Base-by-base conservation (phyloP, 495 filamentous ascomycete genomes). In the Barbatosphaeria neglecta region DNA sequence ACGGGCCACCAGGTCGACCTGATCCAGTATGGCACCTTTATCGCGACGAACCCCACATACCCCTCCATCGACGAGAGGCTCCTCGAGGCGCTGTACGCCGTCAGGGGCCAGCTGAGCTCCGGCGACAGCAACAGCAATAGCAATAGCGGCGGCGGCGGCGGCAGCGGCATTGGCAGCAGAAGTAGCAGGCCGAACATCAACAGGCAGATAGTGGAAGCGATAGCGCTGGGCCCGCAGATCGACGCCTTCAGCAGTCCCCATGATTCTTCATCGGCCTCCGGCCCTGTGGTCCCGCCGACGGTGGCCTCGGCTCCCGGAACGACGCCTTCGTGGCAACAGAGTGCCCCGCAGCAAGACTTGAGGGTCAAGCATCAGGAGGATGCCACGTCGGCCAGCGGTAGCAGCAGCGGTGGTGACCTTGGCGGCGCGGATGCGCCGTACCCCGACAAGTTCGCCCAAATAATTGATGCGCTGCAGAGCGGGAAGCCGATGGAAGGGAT, bases 401-500 rank as follows among this genome's bases (percentile, higher is more conserved):
- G 7, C 19, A 24, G 10, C 22, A 19, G 20, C 43, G 54, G 47
- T 4, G 45, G 50, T 1, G 31, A 41, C 10, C 35, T 50, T 8
- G 47, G 54, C 19, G 57, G 57, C 24, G 57, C 59, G 7, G 69
- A 75, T 27, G 64, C 79, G 37, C 77, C 82, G 3, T 95, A 95
- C 59, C 92, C 92, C 4, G 81, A 80, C 20, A 84, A 83, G 2
- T 97, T 98, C 57, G 80, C 85, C 22, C 81, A 90, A 48, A 89
- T 98, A 43, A 81, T 95, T 28, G 88, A 87, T 37, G 78, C 96
- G 24, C 87, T 98, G 51, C 84, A 83, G 4, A 83, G 75, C 17
- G 89, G 88, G 37, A 78, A 88, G 59, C 81, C 83, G 4, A 84
- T 98, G 43, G 86, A 88, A 0, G 92, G 92, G 2, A 93, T 98